Percentiles rank a stretch among this genome's conserved stretches.
These are phyloP conservation scores for Aureobasidium lini DNA, from an alignment of 2,329 filamentous ascomycete species.

Conservation along the genomic window DNA sequence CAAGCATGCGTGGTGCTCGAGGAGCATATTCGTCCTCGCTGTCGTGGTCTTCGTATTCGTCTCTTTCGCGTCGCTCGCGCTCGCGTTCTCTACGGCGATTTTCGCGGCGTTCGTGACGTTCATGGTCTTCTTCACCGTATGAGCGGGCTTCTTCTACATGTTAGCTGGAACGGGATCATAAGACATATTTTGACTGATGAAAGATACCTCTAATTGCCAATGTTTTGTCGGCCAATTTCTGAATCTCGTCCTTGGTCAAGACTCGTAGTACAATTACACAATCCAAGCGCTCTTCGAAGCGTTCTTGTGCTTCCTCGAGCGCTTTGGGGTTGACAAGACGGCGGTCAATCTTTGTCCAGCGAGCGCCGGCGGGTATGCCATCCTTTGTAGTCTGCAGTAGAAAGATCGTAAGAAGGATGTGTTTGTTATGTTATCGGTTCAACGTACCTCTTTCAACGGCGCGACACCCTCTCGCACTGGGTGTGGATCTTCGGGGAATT, in stretches of 20 bases:
- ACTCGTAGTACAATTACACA: constrained; percentile 91
- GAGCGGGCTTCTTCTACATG: constrained; percentile 23
- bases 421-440: background rate
- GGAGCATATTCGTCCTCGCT: constrained; percentile 27
- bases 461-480: constrained; percentile 84
- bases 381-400: constrained; percentile 25
- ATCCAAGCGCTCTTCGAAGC: constrained; percentile 85
- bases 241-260: constrained; percentile 80
- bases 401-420: background rate
- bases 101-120: constrained; percentile 18
- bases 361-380: constrained; percentile 54
- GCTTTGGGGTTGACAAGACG: constrained; percentile 85
- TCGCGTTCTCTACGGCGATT: constrained; percentile 20
- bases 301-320: constrained; percentile 75
- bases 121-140: constrained; percentile 23
- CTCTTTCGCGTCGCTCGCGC: constrained; percentile 23
- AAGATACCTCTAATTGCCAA: constrained; percentile 60
- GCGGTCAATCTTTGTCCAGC: constrained; percentile 90
- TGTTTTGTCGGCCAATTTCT: constrained; percentile 75
- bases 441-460: constrained; percentile 67
- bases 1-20: constrained; percentile 27
- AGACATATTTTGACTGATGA: background rate
- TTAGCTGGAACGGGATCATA: background rate
- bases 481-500: constrained; percentile 80
- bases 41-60: constrained; percentile 27